A percentile compares a stretch with the other conserved stretches of the same genome.
Evolutionary conservation across 192 early-diverging fungal species (phyloP).

Genomic region (Umbelopsis sp.): DNA sequence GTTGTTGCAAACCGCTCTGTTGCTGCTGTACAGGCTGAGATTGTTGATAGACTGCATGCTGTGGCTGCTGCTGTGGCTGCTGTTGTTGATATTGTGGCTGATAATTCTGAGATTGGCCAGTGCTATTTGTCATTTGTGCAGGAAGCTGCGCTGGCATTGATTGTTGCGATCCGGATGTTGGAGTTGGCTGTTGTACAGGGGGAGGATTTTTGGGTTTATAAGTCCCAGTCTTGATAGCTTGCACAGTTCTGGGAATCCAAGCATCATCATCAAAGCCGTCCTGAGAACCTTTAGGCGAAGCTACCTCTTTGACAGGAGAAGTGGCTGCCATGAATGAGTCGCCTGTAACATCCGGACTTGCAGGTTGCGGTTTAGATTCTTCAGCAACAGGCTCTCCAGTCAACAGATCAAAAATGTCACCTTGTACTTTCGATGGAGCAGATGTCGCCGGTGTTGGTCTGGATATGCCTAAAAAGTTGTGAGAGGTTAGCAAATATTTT

Average conservation of each 20-base stretch:
- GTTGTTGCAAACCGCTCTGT: not conserved
- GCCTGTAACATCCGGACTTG: constrained; percentile 7
- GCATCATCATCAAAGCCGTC: constrained; percentile 58
- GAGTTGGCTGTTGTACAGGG: constrained; percentile 28
- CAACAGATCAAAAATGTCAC: constrained; percentile 46
- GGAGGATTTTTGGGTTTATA: constrained; percentile 41
- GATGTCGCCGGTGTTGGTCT: constrained; percentile 50
- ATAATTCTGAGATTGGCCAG: not conserved
- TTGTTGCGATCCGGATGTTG: constrained; percentile 25
- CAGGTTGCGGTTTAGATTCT: not conserved
- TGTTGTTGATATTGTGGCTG: constrained; percentile 17
- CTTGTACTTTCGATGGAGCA: constrained; percentile 54
- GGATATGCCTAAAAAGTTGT: constrained; percentile 24
- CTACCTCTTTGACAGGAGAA: not conserved
- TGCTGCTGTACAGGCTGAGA: too few species aligned
- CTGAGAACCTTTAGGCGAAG: constrained; percentile 30
- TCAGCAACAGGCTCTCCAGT: constrained; percentile 23
- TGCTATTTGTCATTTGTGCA: not conserved
- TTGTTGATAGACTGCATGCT: not conserved
- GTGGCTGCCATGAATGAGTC: constrained; percentile 30
- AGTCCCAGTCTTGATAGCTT: constrained; percentile 42
- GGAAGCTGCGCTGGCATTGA: constrained; percentile 6
- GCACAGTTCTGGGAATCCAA: constrained; percentile 49
- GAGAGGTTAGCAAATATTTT: constrained; percentile 13
- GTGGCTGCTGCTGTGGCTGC: constrained; percentile 9